Evolutionary conservation across 1,284 basidiomycete genomes (phyloP).

Genomic region (Tylopilus sp.): DNA sequence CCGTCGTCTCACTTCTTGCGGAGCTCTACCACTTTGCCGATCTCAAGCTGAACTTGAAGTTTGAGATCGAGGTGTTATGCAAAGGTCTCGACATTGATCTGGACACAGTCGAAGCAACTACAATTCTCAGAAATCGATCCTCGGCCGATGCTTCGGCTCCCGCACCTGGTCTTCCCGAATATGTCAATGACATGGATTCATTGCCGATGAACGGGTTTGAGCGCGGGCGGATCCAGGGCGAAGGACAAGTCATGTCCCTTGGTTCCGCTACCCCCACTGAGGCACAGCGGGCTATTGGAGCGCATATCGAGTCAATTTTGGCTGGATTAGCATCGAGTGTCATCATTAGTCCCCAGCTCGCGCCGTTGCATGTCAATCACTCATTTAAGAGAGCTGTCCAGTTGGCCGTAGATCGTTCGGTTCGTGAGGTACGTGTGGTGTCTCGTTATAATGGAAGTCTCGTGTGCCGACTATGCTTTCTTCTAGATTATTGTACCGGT

Average conservation of each 20-base stretch:
- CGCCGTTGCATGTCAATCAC: constrained; percentile 71
- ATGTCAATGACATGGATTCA: constrained; percentile 64
- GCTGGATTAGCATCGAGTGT: constrained; percentile 69
- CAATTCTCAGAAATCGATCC: constrained; percentile 71
- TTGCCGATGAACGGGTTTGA: constrained; percentile 67
- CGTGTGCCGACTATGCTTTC: neutral
- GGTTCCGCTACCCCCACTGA: constrained; percentile 53
- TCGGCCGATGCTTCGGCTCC: constrained; percentile 44
- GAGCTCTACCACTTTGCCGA: constrained; percentile 98
- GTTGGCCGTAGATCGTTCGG: constrained; percentile 88
- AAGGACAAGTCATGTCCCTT: constrained; percentile 57
- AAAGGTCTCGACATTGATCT: constrained; percentile 88
- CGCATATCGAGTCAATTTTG: constrained; percentile 77
- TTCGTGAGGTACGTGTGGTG: constrained; percentile 70
- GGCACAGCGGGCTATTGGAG: constrained; percentile 57
- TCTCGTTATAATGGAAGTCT: neutral
- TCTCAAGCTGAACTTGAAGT: constrained; percentile 95
- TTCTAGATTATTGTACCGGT: constrained; percentile 89
- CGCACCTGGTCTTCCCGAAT: constrained; percentile 62
- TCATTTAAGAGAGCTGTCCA: constrained; percentile 89
- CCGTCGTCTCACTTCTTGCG: constrained; percentile 84
- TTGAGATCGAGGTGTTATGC: constrained; percentile 98
- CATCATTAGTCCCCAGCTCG: constrained; percentile 71
- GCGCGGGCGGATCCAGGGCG: constrained; percentile 43
- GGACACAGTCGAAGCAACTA: constrained; percentile 80